These are phyloP conservation scores for Candida anglica DNA, from an alignment of 805 yeast genomes.

Conservation along the genomic window DNA sequence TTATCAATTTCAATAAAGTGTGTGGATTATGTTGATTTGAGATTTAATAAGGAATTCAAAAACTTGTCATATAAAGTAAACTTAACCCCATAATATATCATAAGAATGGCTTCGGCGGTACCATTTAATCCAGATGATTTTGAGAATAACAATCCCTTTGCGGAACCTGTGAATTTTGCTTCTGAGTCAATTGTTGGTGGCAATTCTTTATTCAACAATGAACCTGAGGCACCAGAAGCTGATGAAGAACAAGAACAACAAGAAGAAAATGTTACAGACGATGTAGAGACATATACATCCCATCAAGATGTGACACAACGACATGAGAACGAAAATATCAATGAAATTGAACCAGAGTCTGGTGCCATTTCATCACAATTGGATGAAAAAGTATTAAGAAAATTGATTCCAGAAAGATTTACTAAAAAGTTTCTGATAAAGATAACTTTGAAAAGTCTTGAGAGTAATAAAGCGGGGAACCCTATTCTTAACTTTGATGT, in stretches of 20 bases:
- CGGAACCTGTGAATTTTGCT: slow-evolving; percentile 21
- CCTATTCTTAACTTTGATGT: slow-evolving; percentile 75
- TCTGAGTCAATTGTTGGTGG: background rate
- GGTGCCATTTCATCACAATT: slow-evolving; percentile 12
- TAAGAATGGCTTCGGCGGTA: slow-evolving; percentile 36
- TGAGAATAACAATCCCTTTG: slow-evolving; percentile 41
- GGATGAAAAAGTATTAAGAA: slow-evolving; percentile 39
- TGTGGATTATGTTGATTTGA: too few relatives aligned
- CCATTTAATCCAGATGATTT: slow-evolving; percentile 46
- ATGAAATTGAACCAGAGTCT: slow-evolving; percentile 6
- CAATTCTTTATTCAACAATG: too few relatives aligned
- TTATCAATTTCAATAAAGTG: too few relatives aligned
- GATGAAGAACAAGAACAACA: slow-evolving; percentile 4
- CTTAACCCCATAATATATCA: too few relatives aligned
- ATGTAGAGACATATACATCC: slow-evolving; percentile 1
- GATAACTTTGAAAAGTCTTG: slow-evolving; percentile 64
- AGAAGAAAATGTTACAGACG: slow-evolving; percentile 6
- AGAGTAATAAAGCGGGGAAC: slow-evolving; percentile 68
- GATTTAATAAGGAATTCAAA: too few relatives aligned
- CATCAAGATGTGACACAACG: slow-evolving; percentile 38
- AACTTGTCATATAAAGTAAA: too few relatives aligned
- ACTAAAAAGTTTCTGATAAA: slow-evolving; percentile 39
- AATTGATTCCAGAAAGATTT: slow-evolving; percentile 49
- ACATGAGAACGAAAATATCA: slow-evolving; percentile 11
- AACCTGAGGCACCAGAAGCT: too few relatives aligned